Conservation (phyloP, 306 rosid genomes). For the Vigna hirtella region DNA sequence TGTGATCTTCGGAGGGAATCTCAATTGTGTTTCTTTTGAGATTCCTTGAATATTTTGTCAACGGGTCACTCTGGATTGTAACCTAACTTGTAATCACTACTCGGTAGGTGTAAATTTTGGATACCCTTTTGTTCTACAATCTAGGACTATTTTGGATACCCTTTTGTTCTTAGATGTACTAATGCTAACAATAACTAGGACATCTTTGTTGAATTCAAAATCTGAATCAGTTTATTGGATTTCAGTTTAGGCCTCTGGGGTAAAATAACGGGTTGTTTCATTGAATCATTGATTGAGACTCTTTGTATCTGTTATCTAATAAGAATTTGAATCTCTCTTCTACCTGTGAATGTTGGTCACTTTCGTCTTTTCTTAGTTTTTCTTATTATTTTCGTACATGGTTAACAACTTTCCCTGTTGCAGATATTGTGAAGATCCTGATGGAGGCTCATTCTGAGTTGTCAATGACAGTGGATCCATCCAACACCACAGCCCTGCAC, state of each 20-base stretch:
- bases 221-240: not conserved
- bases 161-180: not conserved
- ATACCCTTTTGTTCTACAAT: not conserved
- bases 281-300: not conserved
- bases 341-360: not conserved
- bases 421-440: conserved; percentile 74
- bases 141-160: not conserved
- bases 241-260: not conserved
- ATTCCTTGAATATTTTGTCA: not conserved
- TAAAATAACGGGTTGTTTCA: not conserved
- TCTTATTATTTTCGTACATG: not conserved
- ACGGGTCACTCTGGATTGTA: not conserved
- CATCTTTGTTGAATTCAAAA: not conserved
- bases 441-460: conserved; percentile 84
- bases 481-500: conserved; percentile 96
- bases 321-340: not conserved
- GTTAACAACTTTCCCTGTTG: conserved; percentile 32
- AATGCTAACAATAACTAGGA: not conserved
- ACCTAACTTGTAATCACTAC: not conserved
- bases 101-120: not conserved
- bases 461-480: conserved; percentile 88
- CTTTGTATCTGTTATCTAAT: not conserved
- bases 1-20: conserved; percentile 8
- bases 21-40: conserved; percentile 12
- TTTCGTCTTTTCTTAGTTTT: not conserved